Evolutionary conservation across 352 stramenopile species (phyloP).

Genomic region (Phytophthora rubi): DNA sequence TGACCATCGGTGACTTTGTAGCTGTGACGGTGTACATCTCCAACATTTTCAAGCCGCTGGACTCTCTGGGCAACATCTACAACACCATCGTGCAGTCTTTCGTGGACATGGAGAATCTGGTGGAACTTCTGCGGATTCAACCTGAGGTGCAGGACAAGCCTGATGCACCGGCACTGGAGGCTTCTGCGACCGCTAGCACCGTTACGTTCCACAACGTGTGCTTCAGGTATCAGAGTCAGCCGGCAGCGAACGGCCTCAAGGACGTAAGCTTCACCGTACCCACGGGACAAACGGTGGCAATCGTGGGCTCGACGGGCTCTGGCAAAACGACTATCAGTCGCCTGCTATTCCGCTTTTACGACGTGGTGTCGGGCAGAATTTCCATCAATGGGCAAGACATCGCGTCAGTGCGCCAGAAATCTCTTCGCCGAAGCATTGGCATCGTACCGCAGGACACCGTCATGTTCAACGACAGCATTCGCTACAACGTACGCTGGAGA

Average conservation of each 20-base stretch:
- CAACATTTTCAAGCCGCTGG: slow-evolving; percentile 97
- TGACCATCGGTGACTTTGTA: slow-evolving; percentile 96
- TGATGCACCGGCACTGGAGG: slow-evolving; percentile 63
- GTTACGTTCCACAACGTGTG: slow-evolving; percentile 94
- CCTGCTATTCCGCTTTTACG: slow-evolving; percentile 97
- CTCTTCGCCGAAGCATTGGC: slow-evolving; percentile 90
- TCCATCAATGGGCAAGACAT: slow-evolving; percentile 93
- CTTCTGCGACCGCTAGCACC: slow-evolving; percentile 45
- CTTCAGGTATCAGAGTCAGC: slow-evolving; percentile 93
- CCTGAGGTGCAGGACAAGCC: slow-evolving; percentile 92
- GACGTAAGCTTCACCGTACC: slow-evolving; percentile 73
- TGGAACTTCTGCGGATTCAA: slow-evolving; percentile 93
- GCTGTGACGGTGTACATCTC: slow-evolving; percentile 94
- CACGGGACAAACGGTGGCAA: slow-evolving; percentile 90
- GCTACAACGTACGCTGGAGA: slow-evolving; percentile 90
- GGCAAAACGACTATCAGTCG: slow-evolving; percentile 96
- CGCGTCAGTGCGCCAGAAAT: slow-evolving; percentile 84
- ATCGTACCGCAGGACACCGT: slow-evolving; percentile 97
- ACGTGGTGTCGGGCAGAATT: slow-evolving; percentile 85
- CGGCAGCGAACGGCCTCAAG: slow-evolving; percentile 86
- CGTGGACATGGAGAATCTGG: slow-evolving; percentile 97
- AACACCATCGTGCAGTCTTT: slow-evolving; percentile 97
- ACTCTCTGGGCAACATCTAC: slow-evolving; percentile 96
- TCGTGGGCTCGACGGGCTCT: slow-evolving; percentile 93
- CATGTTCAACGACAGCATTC: slow-evolving; percentile 98